Conservation (phyloP, 805 yeast genomes). For the Nakazawaea peltata region DNA sequence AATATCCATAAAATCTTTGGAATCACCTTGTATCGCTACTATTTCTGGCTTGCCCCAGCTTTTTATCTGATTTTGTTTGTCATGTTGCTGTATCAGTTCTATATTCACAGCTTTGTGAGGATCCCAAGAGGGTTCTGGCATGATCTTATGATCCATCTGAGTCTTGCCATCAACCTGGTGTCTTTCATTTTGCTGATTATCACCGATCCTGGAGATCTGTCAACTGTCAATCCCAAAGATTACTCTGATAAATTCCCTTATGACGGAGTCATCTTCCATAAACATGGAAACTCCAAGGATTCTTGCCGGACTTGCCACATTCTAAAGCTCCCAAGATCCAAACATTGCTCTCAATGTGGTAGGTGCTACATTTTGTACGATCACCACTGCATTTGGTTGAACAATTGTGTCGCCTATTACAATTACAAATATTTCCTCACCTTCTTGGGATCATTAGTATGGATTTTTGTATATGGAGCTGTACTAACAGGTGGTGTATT, state of each 20-base stretch:
- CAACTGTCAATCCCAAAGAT: no score
- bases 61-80: conserved; percentile 1
- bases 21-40: not conserved
- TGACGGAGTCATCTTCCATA: conserved; percentile 35
- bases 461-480: conserved; percentile 35
- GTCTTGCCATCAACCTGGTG: conserved; percentile 24
- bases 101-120: conserved; percentile 15
- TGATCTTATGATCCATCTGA: conserved; percentile 19
- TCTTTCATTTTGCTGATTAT: conserved; percentile 31
- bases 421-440: conserved; percentile 41
- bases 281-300: conserved; percentile 20
- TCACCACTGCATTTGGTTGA: conserved; percentile 49
- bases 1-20: conserved; percentile 20
- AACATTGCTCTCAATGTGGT: conserved; percentile 68
- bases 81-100: conserved; percentile 17
- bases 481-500: conserved; percentile 16
- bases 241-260: conserved; percentile 25
- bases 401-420: conserved; percentile 46
- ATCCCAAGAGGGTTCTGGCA: no score
- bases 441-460: conserved; percentile 26
- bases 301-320: conserved; percentile 53
- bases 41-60: conserved; percentile 7
- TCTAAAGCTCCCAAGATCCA: conserved; percentile 73
- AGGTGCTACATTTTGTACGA: conserved; percentile 60
- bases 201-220: conserved; percentile 33